Evolutionary conservation across 805 yeast genomes (phyloP).

Genomic region (Kuraishia hungarica): DNA sequence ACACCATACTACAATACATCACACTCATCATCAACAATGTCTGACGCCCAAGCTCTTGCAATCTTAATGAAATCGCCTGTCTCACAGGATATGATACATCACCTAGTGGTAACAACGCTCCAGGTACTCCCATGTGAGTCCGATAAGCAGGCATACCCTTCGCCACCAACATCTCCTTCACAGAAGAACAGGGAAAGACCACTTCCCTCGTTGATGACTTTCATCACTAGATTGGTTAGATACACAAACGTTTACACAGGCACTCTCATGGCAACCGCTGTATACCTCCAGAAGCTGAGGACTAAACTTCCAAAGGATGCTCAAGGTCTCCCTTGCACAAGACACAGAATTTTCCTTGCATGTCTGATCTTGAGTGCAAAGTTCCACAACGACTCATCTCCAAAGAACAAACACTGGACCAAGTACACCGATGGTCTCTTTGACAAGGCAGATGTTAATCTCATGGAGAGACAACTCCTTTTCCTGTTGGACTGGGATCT

Average conservation of each 20-base stretch:
- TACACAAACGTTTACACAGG: slow-evolving; percentile 78
- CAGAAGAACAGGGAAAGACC: slow-evolving; percentile 26
- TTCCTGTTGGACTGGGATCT: slow-evolving; percentile 67
- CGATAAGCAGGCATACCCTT: slow-evolving; percentile 23
- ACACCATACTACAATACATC: background rate
- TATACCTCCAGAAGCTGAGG: slow-evolving; percentile 56
- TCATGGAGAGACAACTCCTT: slow-evolving; percentile 74
- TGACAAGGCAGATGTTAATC: slow-evolving; percentile 56
- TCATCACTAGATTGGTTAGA: slow-evolving; percentile 62
- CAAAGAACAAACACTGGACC: slow-evolving; percentile 76
- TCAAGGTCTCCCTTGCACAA: slow-evolving; percentile 70
- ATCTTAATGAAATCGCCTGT: slow-evolving; percentile 58
- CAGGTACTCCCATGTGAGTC: slow-evolving; percentile 55
- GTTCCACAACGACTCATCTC: slow-evolving; percentile 70
- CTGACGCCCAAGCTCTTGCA: slow-evolving; percentile 47
- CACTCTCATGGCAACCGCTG: slow-evolving; percentile 63
- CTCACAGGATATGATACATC: slow-evolving; percentile 67
- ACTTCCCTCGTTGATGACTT: slow-evolving; percentile 66
- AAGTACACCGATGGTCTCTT: slow-evolving; percentile 70
- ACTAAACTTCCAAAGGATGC: slow-evolving; percentile 60
- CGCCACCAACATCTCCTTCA: slow-evolving; percentile 21
- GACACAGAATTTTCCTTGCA: slow-evolving; percentile 70
- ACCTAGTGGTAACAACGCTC: slow-evolving; percentile 54
- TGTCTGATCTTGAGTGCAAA: slow-evolving; percentile 68
- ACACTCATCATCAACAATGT: slow-evolving; percentile 27